Conservation (phyloP, 73 alveolate species). For the Uronychia setigera region DNA sequence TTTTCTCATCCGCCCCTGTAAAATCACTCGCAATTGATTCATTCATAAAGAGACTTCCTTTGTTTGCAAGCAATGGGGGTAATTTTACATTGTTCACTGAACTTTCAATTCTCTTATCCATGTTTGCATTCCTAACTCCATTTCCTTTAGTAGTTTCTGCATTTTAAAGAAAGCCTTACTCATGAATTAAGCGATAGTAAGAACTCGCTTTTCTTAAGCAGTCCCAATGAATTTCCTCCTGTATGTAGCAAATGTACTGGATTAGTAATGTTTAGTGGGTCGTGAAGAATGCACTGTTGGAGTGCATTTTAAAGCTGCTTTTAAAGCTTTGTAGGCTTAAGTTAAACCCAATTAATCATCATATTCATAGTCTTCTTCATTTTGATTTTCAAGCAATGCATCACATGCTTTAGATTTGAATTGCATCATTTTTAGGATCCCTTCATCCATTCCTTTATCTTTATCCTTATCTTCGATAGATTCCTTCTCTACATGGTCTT, state of each 20-base stretch:
- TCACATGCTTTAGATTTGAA: slow-evolving; percentile 53
- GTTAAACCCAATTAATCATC: slow-evolving; percentile 28
- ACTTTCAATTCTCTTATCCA: not conserved
- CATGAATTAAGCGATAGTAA: slow-evolving; percentile 22
- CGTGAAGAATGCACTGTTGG: slow-evolving; percentile 38
- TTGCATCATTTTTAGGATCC: slow-evolving; percentile 36
- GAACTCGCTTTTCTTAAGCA: slow-evolving; percentile 55
- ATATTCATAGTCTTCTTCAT: slow-evolving; percentile 28
- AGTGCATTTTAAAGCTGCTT: slow-evolving; percentile 42
- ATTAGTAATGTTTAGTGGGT: slow-evolving; percentile 39
- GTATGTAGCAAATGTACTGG: slow-evolving; percentile 57
- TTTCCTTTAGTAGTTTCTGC: not conserved
- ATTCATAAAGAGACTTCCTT: not conserved
- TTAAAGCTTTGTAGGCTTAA: slow-evolving; percentile 54
- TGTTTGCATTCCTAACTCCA: not conserved
- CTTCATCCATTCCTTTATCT: slow-evolving; percentile 18
- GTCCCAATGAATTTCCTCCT: slow-evolving; percentile 49
- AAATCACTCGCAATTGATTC: not conserved
- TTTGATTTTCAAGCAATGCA: slow-evolving; percentile 18
- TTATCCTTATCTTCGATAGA: slow-evolving; percentile 15
- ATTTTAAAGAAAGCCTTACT: slow-evolving; percentile 8
- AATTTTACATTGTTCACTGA: not conserved
- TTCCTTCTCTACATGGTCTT: too few species aligned
- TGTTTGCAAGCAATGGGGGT: slow-evolving; percentile 28
- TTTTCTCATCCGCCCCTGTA: not conserved